phyloP scores from a whole-genome alignment of 1,284 basidiomycete genomes.

The Tremellales sp. region DNA sequence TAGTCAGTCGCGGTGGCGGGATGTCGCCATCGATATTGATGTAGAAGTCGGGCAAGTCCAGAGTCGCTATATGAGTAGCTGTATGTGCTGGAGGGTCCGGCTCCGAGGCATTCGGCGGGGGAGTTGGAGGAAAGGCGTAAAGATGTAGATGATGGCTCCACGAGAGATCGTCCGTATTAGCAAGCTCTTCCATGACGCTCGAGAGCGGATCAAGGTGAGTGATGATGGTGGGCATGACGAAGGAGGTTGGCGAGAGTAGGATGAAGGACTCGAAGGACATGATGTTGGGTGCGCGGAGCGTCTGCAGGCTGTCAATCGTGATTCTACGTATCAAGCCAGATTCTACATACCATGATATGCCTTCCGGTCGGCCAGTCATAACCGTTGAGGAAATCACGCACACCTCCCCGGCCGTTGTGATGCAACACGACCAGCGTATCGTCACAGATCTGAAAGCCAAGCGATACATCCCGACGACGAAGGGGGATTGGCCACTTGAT shows the following conservation, averaged over 20 bases:
- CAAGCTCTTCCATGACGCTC: conserved; percentile 18
- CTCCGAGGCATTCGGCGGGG: conserved; percentile 4
- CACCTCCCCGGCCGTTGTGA: conserved; percentile 17
- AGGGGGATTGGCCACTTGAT: conserved; percentile 28
- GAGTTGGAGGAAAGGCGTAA: conserved; percentile 40
- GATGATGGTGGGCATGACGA: conserved; percentile 33
- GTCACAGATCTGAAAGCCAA: conserved; percentile 47
- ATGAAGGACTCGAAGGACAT: conserved; percentile 39
- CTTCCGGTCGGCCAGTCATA: conserved; percentile 48
- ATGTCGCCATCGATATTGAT: conserved; percentile 22
- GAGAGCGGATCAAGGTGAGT: conserved; percentile 25
- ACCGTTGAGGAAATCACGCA: conserved; percentile 29
- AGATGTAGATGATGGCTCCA: conserved; percentile 39
- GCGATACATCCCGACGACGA: conserved; percentile 9
- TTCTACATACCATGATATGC: conserved; percentile 33
- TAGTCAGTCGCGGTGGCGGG: conserved; percentile 31
- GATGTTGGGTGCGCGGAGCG: conserved; percentile 19
- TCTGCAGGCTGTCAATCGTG: conserved; percentile 11
- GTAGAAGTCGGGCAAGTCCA: conserved; percentile 38
- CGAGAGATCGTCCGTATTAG: conserved; percentile 25
- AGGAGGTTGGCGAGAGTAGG: conserved; percentile 36
- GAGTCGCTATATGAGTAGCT: conserved; percentile 31
- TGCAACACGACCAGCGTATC: conserved; percentile 42
- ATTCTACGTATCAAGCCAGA: neutral
- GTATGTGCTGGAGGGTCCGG: conserved; percentile 27